Evolutionary conservation across 495 filamentous ascomycete genomes (phyloP).

Genomic region (Lepidopterella palustris): DNA sequence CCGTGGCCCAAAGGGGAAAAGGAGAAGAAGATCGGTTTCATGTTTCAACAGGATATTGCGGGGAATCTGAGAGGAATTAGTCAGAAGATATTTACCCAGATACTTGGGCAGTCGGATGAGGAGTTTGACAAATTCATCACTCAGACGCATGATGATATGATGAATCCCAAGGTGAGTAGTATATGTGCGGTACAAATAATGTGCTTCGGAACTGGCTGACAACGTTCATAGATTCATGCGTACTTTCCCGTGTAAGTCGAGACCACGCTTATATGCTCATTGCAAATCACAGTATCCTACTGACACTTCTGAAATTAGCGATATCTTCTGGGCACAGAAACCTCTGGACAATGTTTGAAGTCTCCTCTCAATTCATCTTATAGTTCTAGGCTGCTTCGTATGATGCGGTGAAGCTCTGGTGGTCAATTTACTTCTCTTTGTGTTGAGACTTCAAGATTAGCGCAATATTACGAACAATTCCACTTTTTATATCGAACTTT

Average conservation of each 20-base stretch:
- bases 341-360: too few species aligned
- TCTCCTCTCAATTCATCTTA: too few species aligned
- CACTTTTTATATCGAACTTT: too few species aligned
- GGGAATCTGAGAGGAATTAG: background rate
- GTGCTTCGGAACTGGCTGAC: background rate
- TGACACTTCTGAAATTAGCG: background rate
- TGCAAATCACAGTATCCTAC: too few species aligned
- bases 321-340: slow-evolving; percentile 3
- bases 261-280: too few species aligned
- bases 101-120: background rate
- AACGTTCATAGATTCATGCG: background rate
- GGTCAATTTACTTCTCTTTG: too few species aligned
- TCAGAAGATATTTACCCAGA: background rate
- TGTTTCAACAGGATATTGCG: background rate
- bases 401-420: too few species aligned
- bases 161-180: background rate
- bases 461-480: too few species aligned
- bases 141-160: background rate
- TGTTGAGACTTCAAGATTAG: too few species aligned
- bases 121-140: slow-evolving; percentile 1
- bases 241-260: slow-evolving; percentile 7
- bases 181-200: background rate
- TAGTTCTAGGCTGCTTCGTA: too few species aligned
- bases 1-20: slow-evolving; percentile 8
- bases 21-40: slow-evolving; percentile 2